Evolutionary conservation across 306 rosid genomes (phyloP).

Genomic region (Vigna unguiculata): DNA sequence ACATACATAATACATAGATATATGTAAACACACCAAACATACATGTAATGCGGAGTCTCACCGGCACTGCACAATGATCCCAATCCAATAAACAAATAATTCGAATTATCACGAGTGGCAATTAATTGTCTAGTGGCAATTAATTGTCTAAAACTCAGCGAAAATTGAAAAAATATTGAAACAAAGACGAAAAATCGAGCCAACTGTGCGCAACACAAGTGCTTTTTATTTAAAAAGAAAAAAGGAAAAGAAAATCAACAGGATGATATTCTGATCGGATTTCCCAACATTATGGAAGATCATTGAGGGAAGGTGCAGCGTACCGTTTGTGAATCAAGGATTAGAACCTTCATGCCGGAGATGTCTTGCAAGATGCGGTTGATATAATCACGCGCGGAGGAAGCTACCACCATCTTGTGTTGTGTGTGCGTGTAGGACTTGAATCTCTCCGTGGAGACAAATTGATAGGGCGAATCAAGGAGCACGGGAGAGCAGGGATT

Average conservation of each 20-base stretch:
- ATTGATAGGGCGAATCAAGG: conserved; percentile 19
- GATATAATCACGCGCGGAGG: conserved; percentile 85
- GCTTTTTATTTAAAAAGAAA: neutral
- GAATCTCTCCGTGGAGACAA: conserved; percentile 25
- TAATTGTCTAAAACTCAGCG: neutral
- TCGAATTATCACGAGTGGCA: conserved; percentile 29
- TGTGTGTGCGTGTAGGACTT: neutral
- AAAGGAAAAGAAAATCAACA: neutral
- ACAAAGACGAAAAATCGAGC: neutral
- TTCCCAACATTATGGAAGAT: conserved; percentile 30
- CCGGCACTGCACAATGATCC: conserved; percentile 1
- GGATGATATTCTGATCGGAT: conserved; percentile 13
- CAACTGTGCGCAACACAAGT: neutral
- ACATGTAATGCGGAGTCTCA: neutral
- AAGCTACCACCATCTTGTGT: conserved; percentile 67
- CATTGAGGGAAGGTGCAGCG: conserved; percentile 5
- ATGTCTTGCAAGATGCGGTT: conserved; percentile 95
- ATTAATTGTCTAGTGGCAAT: conserved; percentile 20
- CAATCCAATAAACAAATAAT: conserved; percentile 26
- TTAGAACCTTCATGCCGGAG: conserved; percentile 98
- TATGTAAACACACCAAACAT: no score
- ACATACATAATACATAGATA: no score
- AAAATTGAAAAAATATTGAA: neutral
- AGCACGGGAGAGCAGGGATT: neutral
- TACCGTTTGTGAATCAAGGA: conserved; percentile 97